A percentile compares a stretch with the other conserved stretches of the same genome.
phyloP scores from a whole-genome alignment of 805 yeast genomes.

The Saccharomycopsis fodiens region DNA sequence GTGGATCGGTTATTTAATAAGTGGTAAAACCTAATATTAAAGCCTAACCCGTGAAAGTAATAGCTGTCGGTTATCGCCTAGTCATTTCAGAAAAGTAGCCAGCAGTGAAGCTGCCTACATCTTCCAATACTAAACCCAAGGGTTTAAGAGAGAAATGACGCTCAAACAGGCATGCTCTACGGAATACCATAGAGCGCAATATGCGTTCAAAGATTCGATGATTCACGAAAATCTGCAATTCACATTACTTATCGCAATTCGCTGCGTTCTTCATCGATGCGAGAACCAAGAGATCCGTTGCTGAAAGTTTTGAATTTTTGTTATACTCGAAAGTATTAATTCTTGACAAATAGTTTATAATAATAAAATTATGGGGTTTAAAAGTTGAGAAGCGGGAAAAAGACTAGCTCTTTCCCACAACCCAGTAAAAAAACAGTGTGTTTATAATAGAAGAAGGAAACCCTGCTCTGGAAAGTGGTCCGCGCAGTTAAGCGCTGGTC shows the following conservation, averaged over 20 bases:
- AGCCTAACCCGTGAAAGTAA: too few relatives aligned
- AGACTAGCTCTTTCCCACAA: background rate
- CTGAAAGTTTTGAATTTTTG: slow-evolving; percentile 32
- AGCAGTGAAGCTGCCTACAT: too few relatives aligned
- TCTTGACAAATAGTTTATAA: slow-evolving; percentile 21
- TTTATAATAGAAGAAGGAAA: slow-evolving; percentile 9
- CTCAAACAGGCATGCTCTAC: slow-evolving; percentile 35
- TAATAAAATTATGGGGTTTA: slow-evolving; percentile 19
- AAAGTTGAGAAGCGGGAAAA: too few relatives aligned
- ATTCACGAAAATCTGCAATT: too few relatives aligned
- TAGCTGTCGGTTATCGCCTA: too few relatives aligned
- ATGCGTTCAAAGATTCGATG: slow-evolving; percentile 42
- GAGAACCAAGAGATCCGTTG: slow-evolving; percentile 39
- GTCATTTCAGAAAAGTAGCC: slow-evolving; percentile 33
- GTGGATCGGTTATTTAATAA: too few relatives aligned
- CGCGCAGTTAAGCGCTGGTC: too few relatives aligned
- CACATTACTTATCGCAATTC: slow-evolving; percentile 38
- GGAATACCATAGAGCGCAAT: slow-evolving; percentile 37
- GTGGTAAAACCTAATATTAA: too few relatives aligned
- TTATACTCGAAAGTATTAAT: too few relatives aligned
- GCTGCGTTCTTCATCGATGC: slow-evolving; percentile 41
- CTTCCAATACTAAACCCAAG: slow-evolving; percentile 29
- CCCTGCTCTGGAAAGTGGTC: too few relatives aligned
- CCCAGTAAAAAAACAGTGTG: slow-evolving; percentile 5
- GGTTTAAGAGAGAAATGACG: slow-evolving; percentile 33